Base-by-base conservation (phyloP, 805 yeast species). In the Kuraishia piskuri region DNA sequence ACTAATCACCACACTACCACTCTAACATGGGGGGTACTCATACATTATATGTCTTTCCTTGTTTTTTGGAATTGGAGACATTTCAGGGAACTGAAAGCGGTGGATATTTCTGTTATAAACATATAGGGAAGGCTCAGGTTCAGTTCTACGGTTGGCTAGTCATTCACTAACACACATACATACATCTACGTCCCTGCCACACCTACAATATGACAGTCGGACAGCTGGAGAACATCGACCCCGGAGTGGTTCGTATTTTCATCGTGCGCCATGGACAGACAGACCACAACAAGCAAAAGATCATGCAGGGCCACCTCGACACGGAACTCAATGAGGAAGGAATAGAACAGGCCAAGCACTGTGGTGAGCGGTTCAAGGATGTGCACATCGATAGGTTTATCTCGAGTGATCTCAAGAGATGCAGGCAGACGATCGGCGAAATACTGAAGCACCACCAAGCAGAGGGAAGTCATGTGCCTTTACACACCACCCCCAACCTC, bases 211-310 rank as follows among this genome's bases (percentile, higher is more conserved):
- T 47, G 49, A 47, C 49, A 20, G 48, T 26, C 31, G 22, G 17
- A 45, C 26, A 31, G 2, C 31, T 58, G 37, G 52, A 55, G 12
- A 67, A 65, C 48, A 50, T 51, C 14, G 58, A 62, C 48, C 22
- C 24, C 2, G 21, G 44, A 5, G 57, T 51, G 6, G 55, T 66
- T 7, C 57, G 73, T 10, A 54, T 87, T 2, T 84, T 85, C 58
- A 65, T 88, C 4, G 79, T 89, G 3, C 79, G 96, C 61, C 96
- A 89, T 61, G 96, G 96, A 1, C 94, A 86, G 64, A 89, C 96
- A 0, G 83, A 83, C 54, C 83, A 84, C 66, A 89, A 89, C 63
- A 74, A 75, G 44, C 63, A 76, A 52, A 84, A 82, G 67, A 84
- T 86, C 50, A 67, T 89, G 44, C 96, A 89, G 67, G 96, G 96